Base-by-base conservation (phyloP, 2,329 filamentous ascomycete species). In the Graphilbum fragrans region DNA sequence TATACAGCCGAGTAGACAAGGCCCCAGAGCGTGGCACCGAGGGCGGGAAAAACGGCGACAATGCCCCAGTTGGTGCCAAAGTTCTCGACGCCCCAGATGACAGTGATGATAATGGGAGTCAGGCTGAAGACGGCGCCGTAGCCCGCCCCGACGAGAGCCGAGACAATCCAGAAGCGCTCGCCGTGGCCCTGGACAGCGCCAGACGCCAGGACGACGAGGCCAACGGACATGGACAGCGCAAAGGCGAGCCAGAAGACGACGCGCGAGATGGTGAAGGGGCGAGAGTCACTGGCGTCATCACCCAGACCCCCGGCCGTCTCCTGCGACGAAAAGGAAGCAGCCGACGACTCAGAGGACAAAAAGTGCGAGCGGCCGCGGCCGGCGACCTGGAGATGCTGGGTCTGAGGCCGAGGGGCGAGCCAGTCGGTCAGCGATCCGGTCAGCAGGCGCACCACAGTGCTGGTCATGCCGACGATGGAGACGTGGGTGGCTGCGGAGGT, bases 31-130 rank as follows among this genome's bases (percentile, higher is more conserved):
- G 86, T 86, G 0, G 90, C 87, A 0, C 90, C 92, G 0, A 83
- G 63, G 0, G 92, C 92, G 3, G 92, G 92, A 43, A 90, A 80
- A 69, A 93, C 92, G 34, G 88, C 87, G 8, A 96, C 79, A 46
- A 96, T 88, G 10, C 92, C 92, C 79, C 90, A 98, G 53, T 98
- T 96, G 1, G 92, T 98, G 44, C 86, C 92, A 57, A 98, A 96
- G 58, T 96, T 98, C 65, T 96, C 88, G 0, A 94, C 87, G 21
- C 92, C 92, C 92, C 92, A 98, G 36, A 98, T 90, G 10, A 95
- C 87, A n/a, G 81, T 86, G 51, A 95, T 82, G 43, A 96, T 85
- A 49, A 96, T 88, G 2, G 92, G 92, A 0, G 84, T 83, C 6
- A 96, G 72, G 37, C 78, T 83, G 65, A 96, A 98, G 19, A 88